Conservation (phyloP, 176 grass and related monocot genomes). For the Lolium multiflorum region DNA sequence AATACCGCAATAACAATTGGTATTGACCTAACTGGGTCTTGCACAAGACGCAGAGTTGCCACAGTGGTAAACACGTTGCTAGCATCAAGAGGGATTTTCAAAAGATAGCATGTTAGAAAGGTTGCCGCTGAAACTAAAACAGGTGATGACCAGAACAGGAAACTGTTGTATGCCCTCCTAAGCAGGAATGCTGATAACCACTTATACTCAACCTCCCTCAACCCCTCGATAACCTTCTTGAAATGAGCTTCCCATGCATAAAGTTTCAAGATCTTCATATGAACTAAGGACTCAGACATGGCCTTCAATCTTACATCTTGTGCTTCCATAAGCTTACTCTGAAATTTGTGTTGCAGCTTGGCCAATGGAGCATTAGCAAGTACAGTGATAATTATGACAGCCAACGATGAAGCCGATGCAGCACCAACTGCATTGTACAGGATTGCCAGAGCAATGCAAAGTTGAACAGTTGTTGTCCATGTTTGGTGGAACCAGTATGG, state of each 20-base stretch:
- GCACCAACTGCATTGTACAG: constrained; percentile 76
- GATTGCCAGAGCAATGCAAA: constrained; percentile 77
- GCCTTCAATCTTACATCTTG: constrained; percentile 89
- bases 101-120: constrained; percentile 83
- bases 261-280: constrained; percentile 89
- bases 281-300: constrained; percentile 79
- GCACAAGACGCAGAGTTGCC: constrained; percentile 83
- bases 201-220: constrained; percentile 72
- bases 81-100: constrained; percentile 72
- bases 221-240: constrained; percentile 74
- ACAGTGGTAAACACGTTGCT: constrained; percentile 93
- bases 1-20: constrained; percentile 82
- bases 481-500: constrained; percentile 95
- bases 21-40: constrained; percentile 85
- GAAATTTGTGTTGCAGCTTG: constrained; percentile 86
- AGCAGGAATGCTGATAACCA: constrained; percentile 89
- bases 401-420: constrained; percentile 67
- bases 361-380: constrained; percentile 81
- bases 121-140: constrained; percentile 87
- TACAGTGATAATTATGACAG: constrained; percentile 80
- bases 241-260: constrained; percentile 97
- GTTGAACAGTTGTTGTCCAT: constrained; percentile 84
- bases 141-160: constrained; percentile 93
- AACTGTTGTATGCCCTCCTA: constrained; percentile 80
- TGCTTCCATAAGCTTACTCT: constrained; percentile 82